These are phyloP conservation scores for Clavispora carvajalis DNA, from an alignment of 805 yeast species.

Conservation along the genomic window DNA sequence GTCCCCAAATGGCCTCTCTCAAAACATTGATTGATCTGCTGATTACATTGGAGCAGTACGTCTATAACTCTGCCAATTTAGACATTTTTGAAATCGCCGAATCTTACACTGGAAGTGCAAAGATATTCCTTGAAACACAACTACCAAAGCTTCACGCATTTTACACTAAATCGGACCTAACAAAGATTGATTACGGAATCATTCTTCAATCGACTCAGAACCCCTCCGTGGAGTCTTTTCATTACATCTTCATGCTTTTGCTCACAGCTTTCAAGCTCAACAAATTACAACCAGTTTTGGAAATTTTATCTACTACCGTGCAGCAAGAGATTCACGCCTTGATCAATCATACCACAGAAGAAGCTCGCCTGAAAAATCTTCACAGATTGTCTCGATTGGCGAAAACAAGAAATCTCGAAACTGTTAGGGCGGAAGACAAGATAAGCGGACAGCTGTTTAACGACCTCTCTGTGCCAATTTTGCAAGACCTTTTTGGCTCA, in stretches of 20 bases:
- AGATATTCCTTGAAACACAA: conserved; percentile 23
- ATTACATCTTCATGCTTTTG: conserved; percentile 49
- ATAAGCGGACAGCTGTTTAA: conserved; percentile 29
- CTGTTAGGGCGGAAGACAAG: conserved; percentile 14
- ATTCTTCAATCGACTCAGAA: conserved; percentile 26
- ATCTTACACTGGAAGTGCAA: conserved; percentile 25
- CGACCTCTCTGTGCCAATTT: conserved; percentile 48
- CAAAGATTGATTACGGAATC: conserved; percentile 24
- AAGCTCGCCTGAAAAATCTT: conserved; percentile 53
- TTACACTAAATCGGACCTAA: conserved; percentile 12
- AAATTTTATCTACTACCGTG: conserved; percentile 47
- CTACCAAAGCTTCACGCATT: conserved; percentile 25
- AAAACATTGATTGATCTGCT: conserved; percentile 28
- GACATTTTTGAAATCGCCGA: conserved; percentile 50
- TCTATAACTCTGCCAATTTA: conserved; percentile 51
- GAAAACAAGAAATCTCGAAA: conserved; percentile 28
- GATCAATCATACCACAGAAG: conserved; percentile 58
- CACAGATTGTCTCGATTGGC: conserved; percentile 23
- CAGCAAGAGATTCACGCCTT: conserved; percentile 61
- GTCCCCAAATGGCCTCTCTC: conserved; percentile 34
- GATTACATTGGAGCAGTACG: conserved; percentile 47
- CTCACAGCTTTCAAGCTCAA: conserved; percentile 56
- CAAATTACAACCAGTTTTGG: conserved; percentile 54
- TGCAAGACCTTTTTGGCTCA: conserved; percentile 67
- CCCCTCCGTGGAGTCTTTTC: conserved; percentile 39